A percentile compares a stretch with the other conserved stretches of the same genome.
Conservation (phyloP, 1,284 basidiomycete species). For the Hymenochaete sp. region DNA sequence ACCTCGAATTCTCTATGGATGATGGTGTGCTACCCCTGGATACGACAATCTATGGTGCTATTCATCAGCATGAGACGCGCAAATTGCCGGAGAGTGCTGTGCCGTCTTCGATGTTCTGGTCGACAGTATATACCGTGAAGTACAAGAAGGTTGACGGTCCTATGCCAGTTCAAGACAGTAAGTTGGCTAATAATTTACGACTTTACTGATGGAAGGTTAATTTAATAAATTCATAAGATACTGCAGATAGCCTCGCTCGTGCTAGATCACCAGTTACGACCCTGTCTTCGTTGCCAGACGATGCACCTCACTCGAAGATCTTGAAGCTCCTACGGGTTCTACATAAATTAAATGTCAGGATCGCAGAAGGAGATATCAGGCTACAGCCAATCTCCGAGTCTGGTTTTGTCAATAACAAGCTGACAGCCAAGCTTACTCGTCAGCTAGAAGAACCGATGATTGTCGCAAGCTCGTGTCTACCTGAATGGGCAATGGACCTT, state of each 20-base stretch:
- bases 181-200: conserved; percentile 21
- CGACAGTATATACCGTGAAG: conserved; percentile 83
- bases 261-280: conserved; percentile 52
- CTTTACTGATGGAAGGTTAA: conserved; percentile 8
- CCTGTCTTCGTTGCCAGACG: conserved; percentile 72
- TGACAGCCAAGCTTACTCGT: conserved; percentile 95
- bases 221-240: conserved; percentile 28
- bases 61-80: conserved; percentile 80
- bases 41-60: conserved; percentile 91
- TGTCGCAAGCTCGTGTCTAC: conserved; percentile 91
- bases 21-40: conserved; percentile 76
- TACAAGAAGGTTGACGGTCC: conserved; percentile 91
- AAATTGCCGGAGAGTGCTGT: conserved; percentile 52
- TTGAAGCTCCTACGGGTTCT: conserved; percentile 84
- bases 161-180: conserved; percentile 51
- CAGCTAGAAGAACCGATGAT: conserved; percentile 99
- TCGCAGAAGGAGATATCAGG: conserved; percentile 47
- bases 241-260: conserved; percentile 24
- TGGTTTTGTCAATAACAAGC: conserved; percentile 94
- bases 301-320: conserved; percentile 84
- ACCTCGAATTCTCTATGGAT: conserved; percentile 91
- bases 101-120: conserved; percentile 74
- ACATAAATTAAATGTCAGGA: conserved; percentile 65
- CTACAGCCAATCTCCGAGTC: conserved; percentile 61
- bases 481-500: conserved; percentile 93